Evolutionary conservation across 2,329 filamentous ascomycete species (phyloP).

Genomic region (Pseudogymnoascus destructans): DNA sequence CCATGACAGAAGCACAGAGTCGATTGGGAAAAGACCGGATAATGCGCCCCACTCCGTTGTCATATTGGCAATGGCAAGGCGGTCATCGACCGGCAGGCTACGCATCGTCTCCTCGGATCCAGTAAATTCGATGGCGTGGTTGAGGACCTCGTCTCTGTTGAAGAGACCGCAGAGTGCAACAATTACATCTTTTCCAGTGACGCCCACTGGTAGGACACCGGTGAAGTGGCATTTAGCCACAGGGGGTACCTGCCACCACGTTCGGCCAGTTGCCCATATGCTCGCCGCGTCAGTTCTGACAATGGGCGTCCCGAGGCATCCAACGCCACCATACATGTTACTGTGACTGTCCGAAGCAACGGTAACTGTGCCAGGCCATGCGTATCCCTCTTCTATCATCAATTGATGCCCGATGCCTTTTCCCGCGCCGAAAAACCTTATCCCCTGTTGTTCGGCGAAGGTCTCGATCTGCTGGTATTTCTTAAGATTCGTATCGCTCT

Average conservation of each 20-base stretch:
- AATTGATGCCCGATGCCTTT: slow-evolving; percentile 82
- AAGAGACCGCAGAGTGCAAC: slow-evolving; percentile 78
- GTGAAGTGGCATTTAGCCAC: slow-evolving; percentile 69
- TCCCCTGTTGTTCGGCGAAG: slow-evolving; percentile 66
- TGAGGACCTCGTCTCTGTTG: slow-evolving; percentile 76
- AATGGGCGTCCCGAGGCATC: slow-evolving; percentile 63
- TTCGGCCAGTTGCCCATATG: slow-evolving; percentile 72
- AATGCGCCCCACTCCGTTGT: slow-evolving; percentile 70
- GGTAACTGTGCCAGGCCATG: slow-evolving; percentile 71
- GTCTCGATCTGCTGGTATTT: slow-evolving; percentile 74
- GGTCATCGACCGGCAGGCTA: slow-evolving; percentile 57
- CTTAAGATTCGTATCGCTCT: slow-evolving; percentile 59
- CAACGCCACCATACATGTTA: slow-evolving; percentile 75
- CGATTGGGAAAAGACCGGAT: slow-evolving; percentile 66
- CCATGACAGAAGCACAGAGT: slow-evolving; percentile 59
- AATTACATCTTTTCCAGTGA: slow-evolving; percentile 90
- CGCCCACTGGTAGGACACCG: slow-evolving; percentile 61
- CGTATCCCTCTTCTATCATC: slow-evolving; percentile 75
- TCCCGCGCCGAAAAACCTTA: slow-evolving; percentile 66
- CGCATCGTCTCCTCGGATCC: slow-evolving; percentile 66
- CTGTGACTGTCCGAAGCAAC: slow-evolving; percentile 70
- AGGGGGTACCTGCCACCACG: slow-evolving; percentile 83
- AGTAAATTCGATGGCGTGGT: slow-evolving; percentile 80
- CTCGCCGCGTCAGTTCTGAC: slow-evolving; percentile 78
- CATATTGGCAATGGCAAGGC: slow-evolving; percentile 70